phyloP scores from a whole-genome alignment of 2,329 filamentous ascomycete genomes.

The Geoglossum cookeanum region DNA sequence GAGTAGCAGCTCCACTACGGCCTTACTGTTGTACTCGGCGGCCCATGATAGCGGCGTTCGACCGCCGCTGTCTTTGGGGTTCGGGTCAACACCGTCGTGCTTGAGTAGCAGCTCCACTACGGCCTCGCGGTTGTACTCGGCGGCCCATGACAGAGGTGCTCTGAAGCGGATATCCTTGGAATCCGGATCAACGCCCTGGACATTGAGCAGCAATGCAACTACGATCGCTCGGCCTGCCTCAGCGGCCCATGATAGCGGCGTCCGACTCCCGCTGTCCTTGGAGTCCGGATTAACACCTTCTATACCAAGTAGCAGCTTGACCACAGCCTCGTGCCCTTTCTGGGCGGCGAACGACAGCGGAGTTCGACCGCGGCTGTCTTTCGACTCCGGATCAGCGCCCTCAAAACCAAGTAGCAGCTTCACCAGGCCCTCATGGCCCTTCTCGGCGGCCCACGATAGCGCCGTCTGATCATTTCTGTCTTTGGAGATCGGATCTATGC shows the following conservation, averaged over 20 bases:
- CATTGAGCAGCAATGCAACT: background rate
- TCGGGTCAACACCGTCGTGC: background rate
- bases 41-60: background rate
- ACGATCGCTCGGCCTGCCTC: background rate
- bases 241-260: background rate
- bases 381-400: background rate
- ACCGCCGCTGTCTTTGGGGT: background rate
- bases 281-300: background rate
- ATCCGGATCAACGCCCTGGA: background rate
- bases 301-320: background rate
- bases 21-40: background rate
- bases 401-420: background rate
- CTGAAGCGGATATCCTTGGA: background rate
- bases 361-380: background rate
- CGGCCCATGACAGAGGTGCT: background rate
- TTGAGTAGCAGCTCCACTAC: background rate
- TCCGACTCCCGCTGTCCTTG: background rate
- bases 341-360: background rate
- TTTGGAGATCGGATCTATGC: background rate
- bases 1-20: background rate
- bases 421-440: background rate
- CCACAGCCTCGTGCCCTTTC: background rate
- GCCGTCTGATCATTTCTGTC: background rate
- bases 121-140: background rate
- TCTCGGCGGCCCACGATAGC: background rate